Evolutionary conservation across 2,329 filamentous ascomycete species (phyloP).

Genomic region (Fusarium agapanthi): DNA sequence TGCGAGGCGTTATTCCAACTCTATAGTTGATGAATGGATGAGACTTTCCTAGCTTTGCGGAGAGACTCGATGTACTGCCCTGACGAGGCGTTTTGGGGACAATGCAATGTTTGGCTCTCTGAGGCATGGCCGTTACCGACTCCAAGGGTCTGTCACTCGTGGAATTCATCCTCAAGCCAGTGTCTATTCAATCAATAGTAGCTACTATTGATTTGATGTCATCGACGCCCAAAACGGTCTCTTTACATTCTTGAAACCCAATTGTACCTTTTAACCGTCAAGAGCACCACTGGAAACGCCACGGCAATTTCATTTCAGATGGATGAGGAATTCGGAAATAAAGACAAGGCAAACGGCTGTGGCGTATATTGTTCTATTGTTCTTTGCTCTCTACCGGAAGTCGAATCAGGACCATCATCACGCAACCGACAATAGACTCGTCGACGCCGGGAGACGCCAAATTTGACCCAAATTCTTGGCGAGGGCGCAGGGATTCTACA

Average conservation of each 20-base stretch:
- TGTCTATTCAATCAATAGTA: neutral
- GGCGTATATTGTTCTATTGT: constrained; percentile 13
- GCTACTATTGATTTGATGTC: neutral
- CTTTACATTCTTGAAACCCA: neutral
- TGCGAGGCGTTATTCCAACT: constrained; percentile 6
- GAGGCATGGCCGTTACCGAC: neutral
- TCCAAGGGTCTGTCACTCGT: neutral
- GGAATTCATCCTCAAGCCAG: neutral
- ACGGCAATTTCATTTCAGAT: neutral
- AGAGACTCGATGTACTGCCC: neutral
- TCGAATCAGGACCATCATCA: neutral
- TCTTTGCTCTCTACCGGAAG: neutral
- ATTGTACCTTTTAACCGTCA: neutral
- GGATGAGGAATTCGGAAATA: constrained; percentile 19
- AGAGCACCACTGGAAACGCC: neutral
- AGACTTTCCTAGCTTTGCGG: neutral
- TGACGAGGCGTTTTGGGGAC: neutral
- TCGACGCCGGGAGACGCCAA: neutral
- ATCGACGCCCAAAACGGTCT: neutral
- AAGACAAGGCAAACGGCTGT: constrained; percentile 4
- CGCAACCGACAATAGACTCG: neutral
- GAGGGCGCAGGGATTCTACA: neutral
- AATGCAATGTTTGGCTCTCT: neutral
- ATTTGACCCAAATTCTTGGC: neutral
- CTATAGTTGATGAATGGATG: neutral